These are phyloP conservation scores for Schizonepeta tenuifolia DNA, from an alignment of 257 asterid species.

Conservation along the genomic window DNA sequence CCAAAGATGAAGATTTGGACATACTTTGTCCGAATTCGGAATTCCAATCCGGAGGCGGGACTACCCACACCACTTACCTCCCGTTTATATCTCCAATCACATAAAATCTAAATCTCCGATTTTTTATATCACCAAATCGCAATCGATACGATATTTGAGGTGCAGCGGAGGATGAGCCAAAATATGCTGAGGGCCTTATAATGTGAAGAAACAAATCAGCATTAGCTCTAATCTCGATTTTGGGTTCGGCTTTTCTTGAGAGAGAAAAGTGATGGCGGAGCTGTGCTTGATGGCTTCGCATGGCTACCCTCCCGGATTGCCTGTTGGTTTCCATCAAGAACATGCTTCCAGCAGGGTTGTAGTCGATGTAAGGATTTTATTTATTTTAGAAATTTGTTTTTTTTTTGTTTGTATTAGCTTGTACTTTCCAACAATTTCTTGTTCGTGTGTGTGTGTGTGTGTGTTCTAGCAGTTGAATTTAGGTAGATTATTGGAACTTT, in stretches of 20 bases:
- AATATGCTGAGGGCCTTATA: constrained; percentile 35
- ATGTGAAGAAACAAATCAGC: constrained; percentile 27
- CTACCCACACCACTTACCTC: constrained; percentile 37
- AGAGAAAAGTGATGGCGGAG: constrained; percentile 52
- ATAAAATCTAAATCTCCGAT: neutral
- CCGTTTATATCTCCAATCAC: constrained; percentile 34
- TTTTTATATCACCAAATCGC: constrained; percentile 18
- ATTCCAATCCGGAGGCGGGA: constrained; percentile 41
- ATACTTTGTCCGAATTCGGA: constrained; percentile 32
- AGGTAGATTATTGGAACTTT: no score
- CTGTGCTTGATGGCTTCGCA: constrained; percentile 74
- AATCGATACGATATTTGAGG: constrained; percentile 48
- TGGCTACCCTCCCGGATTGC: constrained; percentile 52
- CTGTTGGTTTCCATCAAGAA: constrained; percentile 48
- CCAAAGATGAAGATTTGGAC: constrained; percentile 9
- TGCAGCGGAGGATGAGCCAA: constrained; percentile 47
- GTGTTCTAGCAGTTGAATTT: no score
- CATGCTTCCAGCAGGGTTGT: constrained; percentile 38
- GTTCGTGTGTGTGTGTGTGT: no score
- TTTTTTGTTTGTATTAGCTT: neutral
- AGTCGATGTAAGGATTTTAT: constrained; percentile 45
- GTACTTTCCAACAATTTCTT: neutral
- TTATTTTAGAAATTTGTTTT: neutral
- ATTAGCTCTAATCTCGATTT: constrained; percentile 23
- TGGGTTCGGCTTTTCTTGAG: neutral